Base-by-base conservation (phyloP, 768 basidiomycete species). In the Phylloporus rhodoxanthus region DNA sequence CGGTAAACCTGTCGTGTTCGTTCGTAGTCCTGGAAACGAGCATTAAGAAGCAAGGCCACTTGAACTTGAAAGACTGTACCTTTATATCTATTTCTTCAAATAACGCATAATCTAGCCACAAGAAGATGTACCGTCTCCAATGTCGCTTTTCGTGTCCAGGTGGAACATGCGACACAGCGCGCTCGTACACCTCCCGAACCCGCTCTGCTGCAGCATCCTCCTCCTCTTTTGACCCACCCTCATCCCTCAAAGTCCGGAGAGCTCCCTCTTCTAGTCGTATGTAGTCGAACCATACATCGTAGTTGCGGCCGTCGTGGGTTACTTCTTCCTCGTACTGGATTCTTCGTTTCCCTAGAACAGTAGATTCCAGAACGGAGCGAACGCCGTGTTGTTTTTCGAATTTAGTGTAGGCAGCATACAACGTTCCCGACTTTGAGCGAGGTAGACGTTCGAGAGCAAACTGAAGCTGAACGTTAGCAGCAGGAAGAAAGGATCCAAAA, bases 261-360 rank as follows among this genome's bases (percentile, higher is more conserved):
- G 93, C 90, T 20, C 84, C 88, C 68, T 98, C 96, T 64, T 98
- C 96, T 29, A 99, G 66, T 15, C 94, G 79, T 19, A 91, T 80
- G 58, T 95, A 95, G 61, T 98, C 96, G 63, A 99, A 97, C 96
- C 96, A 99, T 0, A 87, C 85, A 66, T 98, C 96, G 63, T 97
- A 99, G 66, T 97, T 97, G 37, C 86, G 82, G 1, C 91, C 85
- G 55, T 98, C 92, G 50, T 95, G 87, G 9, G 83, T 66, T 2
- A 98, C 70, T 68, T 99, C 96, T 55, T 99, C 96, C 64, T 99
- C 96, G 61, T 99, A 98, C 60, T 98, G 93, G 49, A 99, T 97
- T 33, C 96, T 80, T n/a, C 96, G 84, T 67, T 97, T 99, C 28
- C 94, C 94, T 0, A 97, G 78, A 0, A 99, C 95, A 7, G 96